Conservation (phyloP, 345 rosid species). For the Citrus maxima region DNA sequence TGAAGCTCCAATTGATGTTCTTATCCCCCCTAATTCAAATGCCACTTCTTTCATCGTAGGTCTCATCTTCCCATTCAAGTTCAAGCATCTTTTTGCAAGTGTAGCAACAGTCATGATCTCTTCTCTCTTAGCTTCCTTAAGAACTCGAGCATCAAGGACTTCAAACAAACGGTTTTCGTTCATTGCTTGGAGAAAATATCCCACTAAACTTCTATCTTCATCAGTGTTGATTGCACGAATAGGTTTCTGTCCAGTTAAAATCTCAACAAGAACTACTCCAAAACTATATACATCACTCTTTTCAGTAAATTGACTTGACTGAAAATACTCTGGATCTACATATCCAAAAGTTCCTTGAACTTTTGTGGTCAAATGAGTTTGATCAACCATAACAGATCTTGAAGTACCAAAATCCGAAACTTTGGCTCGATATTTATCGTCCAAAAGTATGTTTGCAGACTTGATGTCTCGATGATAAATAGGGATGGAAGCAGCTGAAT, state of each 20-base stretch:
- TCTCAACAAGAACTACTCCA: background rate
- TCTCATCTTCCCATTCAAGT: background rate
- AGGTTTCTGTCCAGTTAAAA: background rate
- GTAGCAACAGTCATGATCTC: background rate
- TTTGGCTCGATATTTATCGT: background rate
- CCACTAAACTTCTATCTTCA: background rate
- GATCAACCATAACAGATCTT: background rate
- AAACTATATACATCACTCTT: background rate
- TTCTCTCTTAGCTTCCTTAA: slow-evolving; percentile 6
- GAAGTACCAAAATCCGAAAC: background rate
- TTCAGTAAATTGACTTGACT: background rate
- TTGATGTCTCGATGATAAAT: slow-evolving; percentile 7
- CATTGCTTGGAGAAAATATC: slow-evolving; percentile 9
- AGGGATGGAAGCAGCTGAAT: slow-evolving; percentile 12
- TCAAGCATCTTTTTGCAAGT: slow-evolving; percentile 4
- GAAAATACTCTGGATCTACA: background rate
- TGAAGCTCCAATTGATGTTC: background rate
- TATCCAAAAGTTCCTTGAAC: background rate
- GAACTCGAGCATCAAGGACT: slow-evolving; percentile 5
- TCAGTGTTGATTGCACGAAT: background rate
- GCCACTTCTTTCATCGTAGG: slow-evolving; percentile 17
- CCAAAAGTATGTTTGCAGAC: background rate
- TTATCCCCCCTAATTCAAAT: slow-evolving; percentile 7
- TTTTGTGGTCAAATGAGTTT: background rate
- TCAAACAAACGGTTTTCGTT: slow-evolving; percentile 6